phyloP scores from a whole-genome alignment of 2,329 filamentous ascomycete species.

The Trichoderma breve region DNA sequence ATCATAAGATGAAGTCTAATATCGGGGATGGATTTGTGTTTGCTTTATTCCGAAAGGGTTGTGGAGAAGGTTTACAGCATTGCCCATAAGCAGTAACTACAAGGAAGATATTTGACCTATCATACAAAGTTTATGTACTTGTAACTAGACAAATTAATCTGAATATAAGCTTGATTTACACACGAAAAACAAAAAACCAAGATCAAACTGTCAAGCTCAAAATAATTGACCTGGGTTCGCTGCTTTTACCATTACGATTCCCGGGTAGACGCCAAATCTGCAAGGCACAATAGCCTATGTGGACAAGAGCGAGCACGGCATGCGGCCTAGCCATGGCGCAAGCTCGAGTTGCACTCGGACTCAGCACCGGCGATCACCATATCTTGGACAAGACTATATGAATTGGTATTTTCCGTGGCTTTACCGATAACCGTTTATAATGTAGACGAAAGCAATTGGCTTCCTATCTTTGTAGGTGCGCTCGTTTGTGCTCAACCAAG shows the following conservation, averaged over 20 bases:
- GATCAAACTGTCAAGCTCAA: not conserved
- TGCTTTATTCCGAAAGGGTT: not conserved
- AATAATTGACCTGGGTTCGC: not conserved
- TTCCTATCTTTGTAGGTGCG: not conserved
- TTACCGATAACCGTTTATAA: not conserved
- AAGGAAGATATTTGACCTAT: not conserved
- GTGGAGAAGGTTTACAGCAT: not conserved
- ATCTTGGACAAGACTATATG: not conserved
- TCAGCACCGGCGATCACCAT: not conserved
- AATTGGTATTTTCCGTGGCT: not conserved
- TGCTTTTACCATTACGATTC: not conserved
- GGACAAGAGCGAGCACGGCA: slow-evolving; percentile 8
- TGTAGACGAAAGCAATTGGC: not conserved
- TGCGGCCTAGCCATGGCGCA: slow-evolving; percentile 6
- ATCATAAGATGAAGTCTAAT: not conserved
- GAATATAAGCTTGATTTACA: not conserved
- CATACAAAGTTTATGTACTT: no score
- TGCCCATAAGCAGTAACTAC: not conserved
- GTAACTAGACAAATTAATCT: not conserved
- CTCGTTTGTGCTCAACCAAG: not conserved
- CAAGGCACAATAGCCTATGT: not conserved
- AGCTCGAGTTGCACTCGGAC: not conserved
- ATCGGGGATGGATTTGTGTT: not conserved
- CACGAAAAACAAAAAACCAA: not conserved
- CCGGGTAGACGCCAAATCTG: not conserved